Base-by-base conservation (phyloP, 2,329 filamentous ascomycete genomes). In the Aspergillus novofumigatus region DNA sequence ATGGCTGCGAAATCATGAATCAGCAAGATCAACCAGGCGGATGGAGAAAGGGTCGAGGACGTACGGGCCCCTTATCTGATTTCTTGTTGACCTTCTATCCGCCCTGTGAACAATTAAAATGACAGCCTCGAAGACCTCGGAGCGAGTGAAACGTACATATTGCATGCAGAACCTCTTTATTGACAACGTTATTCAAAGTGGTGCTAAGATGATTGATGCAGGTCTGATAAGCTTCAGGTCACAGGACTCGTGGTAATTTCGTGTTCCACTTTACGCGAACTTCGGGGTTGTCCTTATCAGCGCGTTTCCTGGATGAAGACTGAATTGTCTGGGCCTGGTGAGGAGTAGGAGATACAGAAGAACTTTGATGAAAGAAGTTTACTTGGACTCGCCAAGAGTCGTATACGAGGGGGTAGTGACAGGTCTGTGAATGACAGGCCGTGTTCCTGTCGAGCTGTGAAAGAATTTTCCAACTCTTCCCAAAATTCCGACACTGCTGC, bases 21-120 rank as follows among this genome's bases (percentile, higher is more conserved):
- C 45, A 52, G 52, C 49, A 25, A 49, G 21, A 28, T 26, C 23
- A 29, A 8, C 49, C 5, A 54, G 20, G 25, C 51, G 17, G 25
- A 26, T 51, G 28, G 11, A 54, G 26, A 32, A 29, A 49, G 25
- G 32, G n/a, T 17, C 14, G 53, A 56, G 52, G 47, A 73, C 78
- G 66, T 73, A 80, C 72, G 85, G 85, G 60, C 72, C 72, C 52
- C 72, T 64, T 45, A 75, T 75, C 45, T 65, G 62, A 41, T 73
- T 74, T 51, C 68, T 68, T 49, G 64, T 65, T 49, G 65, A 64
- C 53, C 71, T 65, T 65, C 70, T 64, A 29, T 61, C 62, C 44
- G 65, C 60, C 71, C 71, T 73, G 47, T 17, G 26, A 49, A 42
- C 20, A 52, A 41, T 65, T 23, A 62, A 21, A 50, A 20, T 35